Conservation (phyloP, 441 rosid species). For the Codiaeum variegatum region DNA sequence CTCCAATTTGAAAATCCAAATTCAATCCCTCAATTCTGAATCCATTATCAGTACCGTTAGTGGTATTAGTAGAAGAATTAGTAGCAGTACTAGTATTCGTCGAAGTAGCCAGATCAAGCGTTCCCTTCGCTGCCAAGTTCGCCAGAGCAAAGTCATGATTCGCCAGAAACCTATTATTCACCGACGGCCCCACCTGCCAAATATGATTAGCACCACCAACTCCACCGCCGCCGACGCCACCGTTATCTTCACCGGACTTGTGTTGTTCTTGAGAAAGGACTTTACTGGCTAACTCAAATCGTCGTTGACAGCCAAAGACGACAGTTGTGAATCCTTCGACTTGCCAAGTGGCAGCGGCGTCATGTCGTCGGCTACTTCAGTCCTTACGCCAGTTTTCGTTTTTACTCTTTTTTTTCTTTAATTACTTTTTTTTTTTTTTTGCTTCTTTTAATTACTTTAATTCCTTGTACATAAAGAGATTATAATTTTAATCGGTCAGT, state of each 20-base stretch:
- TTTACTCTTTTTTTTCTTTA: too few species aligned
- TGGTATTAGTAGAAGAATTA: background rate
- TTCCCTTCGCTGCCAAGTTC: constrained; percentile 27
- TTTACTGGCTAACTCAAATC: too few species aligned
- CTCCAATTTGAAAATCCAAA: constrained; percentile 29
- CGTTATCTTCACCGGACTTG: constrained; percentile 51
- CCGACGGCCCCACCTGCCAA: constrained; percentile 71
- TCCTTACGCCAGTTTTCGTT: too few species aligned
- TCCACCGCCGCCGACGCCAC: constrained; percentile 27
- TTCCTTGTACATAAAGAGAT: too few species aligned
- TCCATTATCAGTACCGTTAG: constrained; percentile 9
- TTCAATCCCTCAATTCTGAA: constrained; percentile 5
- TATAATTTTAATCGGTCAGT: too few species aligned
- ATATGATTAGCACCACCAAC: constrained; percentile 68
- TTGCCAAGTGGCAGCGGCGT: too few species aligned
- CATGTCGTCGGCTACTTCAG: too few species aligned
- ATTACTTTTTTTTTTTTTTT: too few species aligned
- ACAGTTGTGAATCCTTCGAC: too few species aligned
- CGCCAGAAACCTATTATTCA: constrained; percentile 29
- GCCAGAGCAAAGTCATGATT: constrained; percentile 29
- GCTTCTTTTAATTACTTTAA: too few species aligned
- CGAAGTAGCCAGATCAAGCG: constrained; percentile 25
- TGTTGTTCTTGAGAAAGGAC: too few species aligned
- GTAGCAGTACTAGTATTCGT: background rate
- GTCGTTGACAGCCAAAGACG: too few species aligned